phyloP scores from a whole-genome alignment of 345 rosid genomes.

The Dovyalis caffra region DNA sequence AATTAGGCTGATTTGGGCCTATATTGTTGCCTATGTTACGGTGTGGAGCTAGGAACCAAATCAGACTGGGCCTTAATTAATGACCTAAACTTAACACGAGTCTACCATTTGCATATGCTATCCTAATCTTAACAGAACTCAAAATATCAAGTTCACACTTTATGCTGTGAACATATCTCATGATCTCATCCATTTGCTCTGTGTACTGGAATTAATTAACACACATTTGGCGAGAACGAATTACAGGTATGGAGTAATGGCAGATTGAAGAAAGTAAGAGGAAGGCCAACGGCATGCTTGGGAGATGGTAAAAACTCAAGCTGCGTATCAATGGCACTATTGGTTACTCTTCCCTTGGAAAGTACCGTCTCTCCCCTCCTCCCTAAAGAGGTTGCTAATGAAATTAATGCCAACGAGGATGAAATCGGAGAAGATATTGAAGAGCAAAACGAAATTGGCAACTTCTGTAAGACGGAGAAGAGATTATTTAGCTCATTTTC shows the following conservation, averaged over 20 bases:
- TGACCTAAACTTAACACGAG: no score
- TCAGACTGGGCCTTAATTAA: no score
- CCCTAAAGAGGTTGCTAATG: conserved; percentile 2
- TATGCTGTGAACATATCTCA: no score
- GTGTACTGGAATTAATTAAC: not conserved
- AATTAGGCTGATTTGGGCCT: no score
- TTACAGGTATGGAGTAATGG: conserved; percentile 88
- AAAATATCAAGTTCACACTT: no score
- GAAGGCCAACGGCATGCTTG: conserved; percentile 42
- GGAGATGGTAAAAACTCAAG: conserved; percentile 28
- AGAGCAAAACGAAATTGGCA: conserved; percentile 1
- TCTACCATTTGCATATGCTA: no score
- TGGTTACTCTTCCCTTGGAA: conserved; percentile 59
- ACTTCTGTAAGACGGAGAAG: conserved; percentile 8
- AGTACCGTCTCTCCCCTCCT: conserved; percentile 50
- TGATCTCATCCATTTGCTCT: no score
- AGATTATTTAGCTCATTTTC: conserved; percentile 46
- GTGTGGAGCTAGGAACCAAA: no score
- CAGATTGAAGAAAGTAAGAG: conserved; percentile 64
- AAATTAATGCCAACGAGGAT: not conserved
- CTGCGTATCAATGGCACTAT: conserved; percentile 51
- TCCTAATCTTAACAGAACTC: no score
- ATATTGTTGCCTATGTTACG: no score
- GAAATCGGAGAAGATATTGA: conserved; percentile 25
- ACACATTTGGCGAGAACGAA: not conserved